Conservation (phyloP, 345 rosid genomes). For the Noccaea bulbosa region DNA sequence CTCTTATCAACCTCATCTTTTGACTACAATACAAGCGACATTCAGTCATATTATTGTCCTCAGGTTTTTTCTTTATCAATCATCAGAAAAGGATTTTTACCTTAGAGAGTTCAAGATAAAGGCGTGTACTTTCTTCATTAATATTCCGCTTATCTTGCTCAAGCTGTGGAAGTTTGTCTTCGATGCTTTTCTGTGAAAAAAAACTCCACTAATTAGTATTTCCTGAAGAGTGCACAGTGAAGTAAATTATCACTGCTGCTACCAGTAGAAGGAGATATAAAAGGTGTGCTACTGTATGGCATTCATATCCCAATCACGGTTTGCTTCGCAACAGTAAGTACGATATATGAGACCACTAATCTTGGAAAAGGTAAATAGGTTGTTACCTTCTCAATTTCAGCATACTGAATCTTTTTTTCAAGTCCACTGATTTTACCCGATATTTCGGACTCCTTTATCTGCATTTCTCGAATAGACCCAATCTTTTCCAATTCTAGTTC, state of each 20-base stretch:
- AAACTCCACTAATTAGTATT: constrained; percentile 22
- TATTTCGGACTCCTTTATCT: constrained; percentile 86
- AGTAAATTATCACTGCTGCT: constrained; percentile 21
- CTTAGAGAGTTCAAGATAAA: constrained; percentile 75
- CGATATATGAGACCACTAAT: constrained; percentile 5
- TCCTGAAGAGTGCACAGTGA: constrained; percentile 12
- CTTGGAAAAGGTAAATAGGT: constrained; percentile 20
- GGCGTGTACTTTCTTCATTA: constrained; percentile 62
- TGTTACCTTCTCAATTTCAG: constrained; percentile 89
- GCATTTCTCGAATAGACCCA: constrained; percentile 96
- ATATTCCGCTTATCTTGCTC: constrained; percentile 74
- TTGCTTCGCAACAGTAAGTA: constrained; percentile 6
- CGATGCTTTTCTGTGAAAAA: constrained; percentile 73
- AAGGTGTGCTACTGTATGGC: constrained; percentile 2
- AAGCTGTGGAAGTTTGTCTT: constrained; percentile 78
- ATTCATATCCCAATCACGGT: constrained; percentile 18
- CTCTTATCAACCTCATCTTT: constrained; percentile 66
- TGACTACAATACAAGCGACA: constrained; percentile 56
- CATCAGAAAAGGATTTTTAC: constrained; percentile 45
- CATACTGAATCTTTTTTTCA: constrained; percentile 95
- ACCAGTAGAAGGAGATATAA: constrained; percentile 17
- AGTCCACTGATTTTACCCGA: constrained; percentile 96
- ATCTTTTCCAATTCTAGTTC: constrained; percentile 82
- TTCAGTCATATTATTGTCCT: constrained; percentile 28
- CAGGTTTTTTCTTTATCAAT: constrained; percentile 16